Evolutionary conservation across 352 stramenopile genomes (phyloP), one percentile per base, ranked within the genome.

Genomic region (Phytophthora fragariae): DNA sequence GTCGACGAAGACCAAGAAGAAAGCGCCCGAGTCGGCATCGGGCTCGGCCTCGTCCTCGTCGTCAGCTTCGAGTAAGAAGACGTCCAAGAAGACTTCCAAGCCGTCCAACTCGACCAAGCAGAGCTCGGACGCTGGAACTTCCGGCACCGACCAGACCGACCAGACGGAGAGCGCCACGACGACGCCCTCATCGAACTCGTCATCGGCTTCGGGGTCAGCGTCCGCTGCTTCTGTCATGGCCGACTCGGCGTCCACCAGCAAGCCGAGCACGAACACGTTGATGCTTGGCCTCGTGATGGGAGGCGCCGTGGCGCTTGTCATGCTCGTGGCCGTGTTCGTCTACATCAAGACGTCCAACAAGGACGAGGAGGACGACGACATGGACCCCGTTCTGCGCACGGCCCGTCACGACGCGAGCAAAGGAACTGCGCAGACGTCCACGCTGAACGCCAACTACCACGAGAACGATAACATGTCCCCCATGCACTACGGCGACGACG

Each of bases 271-370:
- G 27, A 84, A 62, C 37, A 79, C 83, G 1, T 29, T 83, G 10
- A 75, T 75, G 63, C 71, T 92, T 10, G 81, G 72, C 3, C 54
- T 89, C 17, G 80, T 90, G 41, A 83, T 89, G 53, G 85, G 75
- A 1, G 73, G 71, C 10, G 77, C 83, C 1, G 79, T 90, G 12
- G 77, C 71, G 0, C 65, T 80, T 1, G 84, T 91, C 17, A 62
- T 93, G 19, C 64, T 70, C 27, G 70, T 71, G 1, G 77, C 81
- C 5, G 46, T 91, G 14, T 86, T 93, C 63, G 76, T 93, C 24
- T 91, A 89, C 63, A 72, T 83, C 19, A 84, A 82, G 50, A 80
- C 77, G 0, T 59, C 61, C 17, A 76, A 73, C 1, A 65, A 73
- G 10, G 66, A 82, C 8, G 72, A 88, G 1, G 80, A 82, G 7